These are phyloP conservation scores for Fusarium verticillioides DNA, from an alignment of 2,329 filamentous ascomycete genomes.

Conservation along the genomic window DNA sequence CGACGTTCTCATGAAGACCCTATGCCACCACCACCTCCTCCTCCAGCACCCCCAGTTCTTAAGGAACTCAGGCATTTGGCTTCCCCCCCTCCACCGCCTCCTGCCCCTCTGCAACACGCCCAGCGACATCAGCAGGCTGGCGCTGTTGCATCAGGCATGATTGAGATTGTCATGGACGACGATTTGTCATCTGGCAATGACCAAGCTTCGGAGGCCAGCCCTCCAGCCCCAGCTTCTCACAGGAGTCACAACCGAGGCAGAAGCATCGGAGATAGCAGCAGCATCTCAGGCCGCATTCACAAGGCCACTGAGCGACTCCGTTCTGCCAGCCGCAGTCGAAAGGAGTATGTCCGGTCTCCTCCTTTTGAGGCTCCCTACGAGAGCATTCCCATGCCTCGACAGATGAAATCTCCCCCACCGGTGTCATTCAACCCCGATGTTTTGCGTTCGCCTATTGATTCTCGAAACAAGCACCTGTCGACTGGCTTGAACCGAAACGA, in stretches of 20 bases:
- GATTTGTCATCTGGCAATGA: slow-evolving; percentile 54
- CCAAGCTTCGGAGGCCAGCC: slow-evolving; percentile 37
- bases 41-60: slow-evolving; percentile 63
- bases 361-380: slow-evolving; percentile 54
- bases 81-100: slow-evolving; percentile 69
- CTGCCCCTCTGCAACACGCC: slow-evolving; percentile 64
- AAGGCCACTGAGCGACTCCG: slow-evolving; percentile 70
- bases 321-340: slow-evolving; percentile 67
- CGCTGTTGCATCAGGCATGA: slow-evolving; percentile 64
- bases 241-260: slow-evolving; percentile 67
- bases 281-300: slow-evolving; percentile 64
- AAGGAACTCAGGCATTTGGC: slow-evolving; percentile 73
- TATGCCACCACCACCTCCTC: slow-evolving; percentile 64
- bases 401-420: slow-evolving; percentile 51
- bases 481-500: slow-evolving; percentile 66
- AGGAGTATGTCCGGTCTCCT: slow-evolving; percentile 50
- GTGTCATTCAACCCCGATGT: slow-evolving; percentile 53
- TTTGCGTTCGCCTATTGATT: slow-evolving; percentile 49
- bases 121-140: slow-evolving; percentile 56
- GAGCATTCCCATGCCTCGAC: slow-evolving; percentile 50
- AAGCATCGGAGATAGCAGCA: slow-evolving; percentile 63
- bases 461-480: slow-evolving; percentile 53
- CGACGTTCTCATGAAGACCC: slow-evolving; percentile 62
- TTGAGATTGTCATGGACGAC: slow-evolving; percentile 75
- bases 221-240: slow-evolving; percentile 50